Base-by-base conservation (phyloP, 1,284 basidiomycete species). In the Apiotrichum gamsii region DNA sequence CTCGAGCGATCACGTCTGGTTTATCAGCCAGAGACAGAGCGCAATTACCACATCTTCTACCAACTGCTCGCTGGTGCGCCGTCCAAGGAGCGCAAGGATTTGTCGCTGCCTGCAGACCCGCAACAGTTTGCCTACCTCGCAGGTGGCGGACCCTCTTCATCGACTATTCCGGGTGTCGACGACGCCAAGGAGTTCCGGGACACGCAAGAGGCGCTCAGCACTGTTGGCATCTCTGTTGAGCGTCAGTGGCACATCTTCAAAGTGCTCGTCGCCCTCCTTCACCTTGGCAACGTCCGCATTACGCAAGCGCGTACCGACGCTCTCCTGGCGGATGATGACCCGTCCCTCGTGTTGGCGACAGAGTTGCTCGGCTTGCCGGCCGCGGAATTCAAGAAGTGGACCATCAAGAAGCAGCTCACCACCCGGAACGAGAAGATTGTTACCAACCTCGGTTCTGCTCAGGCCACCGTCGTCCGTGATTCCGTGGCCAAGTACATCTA, bases 1-100 rank as follows among this genome's bases (percentile, higher is more conserved):
- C 78, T 99, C 45, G 95, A 99, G 69, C 87, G 95, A 28, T 96
- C 93, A 32, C 85, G 95, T 57, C 85, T 99, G 56, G 93, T 96
- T 46, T 97, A 95, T 72, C 95, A 98, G 73, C 93, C 95, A 15
- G 80, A 88, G 58, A 90, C 87, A 18, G 95, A 99, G 73, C 84
- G 95, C 49, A 99, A 98, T 73, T 99, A 98, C 72, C 95, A 99
- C 73, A 96, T 99, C 65, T 99, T 99, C 77, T 98, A 99, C 73
- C 95, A 99, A 71, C 77, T 99, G n/a, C 90, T 94, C 61, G 88
- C 94, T 3, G 95, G 95, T 44, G 91, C 90, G 4, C 93, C 94
- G 2, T 76, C 87, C 20, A 94, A 95, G 67, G 94, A 98, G 67
- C 83, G 90, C 38, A 95, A 95, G 72, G 90, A 95, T 62, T 81